Conservation (phyloP, 164 flowering plant genomes). For the Vitis riparia region DNA sequence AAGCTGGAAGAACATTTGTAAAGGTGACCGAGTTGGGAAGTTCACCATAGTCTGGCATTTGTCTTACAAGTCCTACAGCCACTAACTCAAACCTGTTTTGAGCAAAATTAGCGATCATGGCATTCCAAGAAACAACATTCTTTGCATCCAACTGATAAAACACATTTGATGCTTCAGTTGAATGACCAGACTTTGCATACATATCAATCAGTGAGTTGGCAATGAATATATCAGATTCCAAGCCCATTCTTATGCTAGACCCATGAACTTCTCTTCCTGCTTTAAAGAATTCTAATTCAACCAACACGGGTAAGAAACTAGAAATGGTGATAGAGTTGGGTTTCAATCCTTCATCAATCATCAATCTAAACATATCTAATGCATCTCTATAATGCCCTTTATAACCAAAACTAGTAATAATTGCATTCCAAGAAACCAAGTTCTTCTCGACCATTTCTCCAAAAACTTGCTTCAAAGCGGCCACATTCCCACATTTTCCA, state of each 20-base stretch:
- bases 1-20: constrained; percentile 39
- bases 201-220: constrained; percentile 59
- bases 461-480: constrained; percentile 35
- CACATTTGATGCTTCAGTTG: constrained; percentile 36
- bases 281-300: constrained; percentile 41
- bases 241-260: constrained; percentile 40
- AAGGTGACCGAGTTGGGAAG: constrained; percentile 25
- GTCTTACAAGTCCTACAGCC: constrained; percentile 20
- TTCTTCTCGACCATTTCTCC: constrained; percentile 43
- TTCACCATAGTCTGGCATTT: constrained; percentile 26
- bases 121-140: constrained; percentile 69
- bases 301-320: constrained; percentile 51
- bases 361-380: constrained; percentile 45
- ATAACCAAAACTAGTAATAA: constrained; percentile 45
- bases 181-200: constrained; percentile 58
- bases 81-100: constrained; percentile 24
- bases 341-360: constrained; percentile 33
- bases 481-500: constrained; percentile 58
- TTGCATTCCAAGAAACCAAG: constrained; percentile 68
- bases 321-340: constrained; percentile 51
- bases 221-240: constrained; percentile 52
- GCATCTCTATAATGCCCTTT: constrained; percentile 32
- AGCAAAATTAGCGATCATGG: constrained; percentile 42
- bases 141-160: constrained; percentile 33
- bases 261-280: constrained; percentile 57